These are phyloP conservation scores for Globisporangium echinulatum DNA, from an alignment of 352 stramenopile species.

Conservation along the genomic window DNA sequence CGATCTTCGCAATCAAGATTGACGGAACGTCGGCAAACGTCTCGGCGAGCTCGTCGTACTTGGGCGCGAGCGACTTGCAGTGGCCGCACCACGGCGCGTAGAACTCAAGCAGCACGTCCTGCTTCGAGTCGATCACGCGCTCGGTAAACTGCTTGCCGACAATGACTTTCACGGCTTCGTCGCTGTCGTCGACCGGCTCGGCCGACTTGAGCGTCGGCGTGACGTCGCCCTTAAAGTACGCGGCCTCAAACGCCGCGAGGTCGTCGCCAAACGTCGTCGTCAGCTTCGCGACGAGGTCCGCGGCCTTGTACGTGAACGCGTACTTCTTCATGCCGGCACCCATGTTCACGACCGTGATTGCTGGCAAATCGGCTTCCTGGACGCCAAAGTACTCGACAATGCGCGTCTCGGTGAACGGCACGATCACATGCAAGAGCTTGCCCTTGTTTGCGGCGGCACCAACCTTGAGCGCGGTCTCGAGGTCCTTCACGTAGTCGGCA, in stretches of 20 bases:
- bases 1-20: constrained; percentile 94
- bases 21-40: constrained; percentile 86
- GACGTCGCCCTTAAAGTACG: constrained; percentile 84
- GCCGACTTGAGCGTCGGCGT: constrained; percentile 92
- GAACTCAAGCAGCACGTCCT: constrained; percentile 90
- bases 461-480: constrained; percentile 54
- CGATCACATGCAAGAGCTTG: constrained; percentile 87
- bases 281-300: constrained; percentile 71
- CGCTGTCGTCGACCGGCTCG: constrained; percentile 80
- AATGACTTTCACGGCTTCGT: constrained; percentile 89
- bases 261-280: constrained; percentile 34
- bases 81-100: constrained; percentile 94
- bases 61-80: constrained; percentile 89
- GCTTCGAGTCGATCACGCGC: constrained; percentile 82
- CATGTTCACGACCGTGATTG: constrained; percentile 90
- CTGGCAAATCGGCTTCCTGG: constrained; percentile 79
- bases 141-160: constrained; percentile 90
- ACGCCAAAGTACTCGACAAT: constrained; percentile 94
- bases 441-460: constrained; percentile 77
- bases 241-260: constrained; percentile 69
- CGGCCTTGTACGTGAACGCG: constrained; percentile 64
- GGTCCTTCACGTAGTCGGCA: constrained; percentile 54
- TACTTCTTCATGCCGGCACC: constrained; percentile 92
- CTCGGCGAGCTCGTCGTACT: constrained; percentile 88
- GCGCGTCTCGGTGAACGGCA: constrained; percentile 82